Evolutionary conservation across 2,329 filamentous ascomycete genomes (phyloP).

Genomic region (Didymella pinodella): DNA sequence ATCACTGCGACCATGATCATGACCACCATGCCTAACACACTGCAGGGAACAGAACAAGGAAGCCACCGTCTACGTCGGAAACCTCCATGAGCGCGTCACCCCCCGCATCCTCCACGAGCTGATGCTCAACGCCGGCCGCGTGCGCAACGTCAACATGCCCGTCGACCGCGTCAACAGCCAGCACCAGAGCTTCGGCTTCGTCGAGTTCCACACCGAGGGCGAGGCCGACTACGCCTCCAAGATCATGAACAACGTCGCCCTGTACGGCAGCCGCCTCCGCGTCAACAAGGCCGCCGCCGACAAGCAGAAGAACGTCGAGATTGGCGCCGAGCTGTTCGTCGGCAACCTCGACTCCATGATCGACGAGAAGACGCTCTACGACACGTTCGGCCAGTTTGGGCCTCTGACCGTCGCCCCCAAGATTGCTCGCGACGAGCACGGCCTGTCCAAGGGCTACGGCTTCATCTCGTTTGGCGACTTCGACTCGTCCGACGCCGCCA

Average conservation of each 20-base stretch:
- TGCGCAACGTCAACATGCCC: constrained; percentile 97
- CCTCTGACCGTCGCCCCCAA: constrained; percentile 85
- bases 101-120: constrained; percentile 94
- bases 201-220: constrained; percentile 94
- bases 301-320: constrained; percentile 91
- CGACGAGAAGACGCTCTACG: constrained; percentile 94
- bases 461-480: constrained; percentile 95
- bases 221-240: constrained; percentile 97
- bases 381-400: constrained; percentile 93
- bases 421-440: constrained; percentile 84
- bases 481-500: constrained; percentile 90
- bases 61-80: constrained; percentile 96
- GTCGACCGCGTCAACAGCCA: constrained; percentile 97
- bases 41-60: constrained; percentile 88
- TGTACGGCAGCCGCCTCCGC: constrained; percentile 93
- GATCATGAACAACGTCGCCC: constrained; percentile 93
- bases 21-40: not conserved
- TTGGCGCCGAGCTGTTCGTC: constrained; percentile 95
- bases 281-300: constrained; percentile 96
- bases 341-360: constrained; percentile 95
- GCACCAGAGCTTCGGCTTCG: constrained; percentile 98
- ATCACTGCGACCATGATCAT: not conserved
- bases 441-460: constrained; percentile 91
- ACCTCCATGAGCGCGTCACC: constrained; percentile 94
- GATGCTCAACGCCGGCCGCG: constrained; percentile 96